Conservation (phyloP, 2,329 filamentous ascomycete species). For the Cercospora sesami region DNA sequence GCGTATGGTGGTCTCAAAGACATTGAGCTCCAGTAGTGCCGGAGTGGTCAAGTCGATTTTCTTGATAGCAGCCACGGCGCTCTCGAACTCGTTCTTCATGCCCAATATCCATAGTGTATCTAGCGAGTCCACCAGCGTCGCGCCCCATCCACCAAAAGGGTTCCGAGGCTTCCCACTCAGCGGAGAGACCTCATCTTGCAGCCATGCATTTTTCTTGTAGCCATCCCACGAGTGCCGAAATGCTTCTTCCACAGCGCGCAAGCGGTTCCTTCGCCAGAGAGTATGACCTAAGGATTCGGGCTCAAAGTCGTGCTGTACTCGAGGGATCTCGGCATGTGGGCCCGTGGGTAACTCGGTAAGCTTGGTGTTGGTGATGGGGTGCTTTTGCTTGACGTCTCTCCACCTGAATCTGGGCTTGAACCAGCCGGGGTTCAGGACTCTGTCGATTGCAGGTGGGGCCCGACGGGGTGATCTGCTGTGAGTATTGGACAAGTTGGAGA, state of each 20-base stretch:
- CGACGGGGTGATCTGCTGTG: conserved; percentile 1
- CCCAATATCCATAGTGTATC: conserved; percentile 76
- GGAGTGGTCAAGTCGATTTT: conserved; percentile 63
- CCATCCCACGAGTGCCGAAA: conserved; percentile 78
- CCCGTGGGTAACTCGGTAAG: conserved; percentile 74
- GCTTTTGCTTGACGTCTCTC: conserved; percentile 45
- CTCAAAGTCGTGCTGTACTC: conserved; percentile 71
- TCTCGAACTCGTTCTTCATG: conserved; percentile 63
- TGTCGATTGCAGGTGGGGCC: conserved; percentile 22
- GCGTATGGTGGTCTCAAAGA: conserved; percentile 71
- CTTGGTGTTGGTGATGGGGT: conserved; percentile 65
- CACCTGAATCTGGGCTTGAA: conserved; percentile 36
- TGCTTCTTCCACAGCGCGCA: conserved; percentile 67
- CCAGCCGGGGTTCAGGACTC: conserved; percentile 30
- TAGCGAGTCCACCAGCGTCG: conserved; percentile 76
- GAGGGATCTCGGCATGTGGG: conserved; percentile 66
- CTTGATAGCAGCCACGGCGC: conserved; percentile 60
- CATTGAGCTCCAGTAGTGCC: conserved; percentile 55
- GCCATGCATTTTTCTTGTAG: conserved; percentile 78
- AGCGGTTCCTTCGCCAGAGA: conserved; percentile 62
- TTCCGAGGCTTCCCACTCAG: conserved; percentile 53
- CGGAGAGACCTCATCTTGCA: conserved; percentile 81
- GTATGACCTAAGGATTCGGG: conserved; percentile 62
- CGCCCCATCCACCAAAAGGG: conserved; percentile 90
- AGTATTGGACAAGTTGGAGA: conserved; percentile 16